Evolutionary conservation across 2,329 filamentous ascomycete genomes (phyloP), one percentile per base, ranked within the genome.

Genomic region (Apiospora kogelbergensis): DNA sequence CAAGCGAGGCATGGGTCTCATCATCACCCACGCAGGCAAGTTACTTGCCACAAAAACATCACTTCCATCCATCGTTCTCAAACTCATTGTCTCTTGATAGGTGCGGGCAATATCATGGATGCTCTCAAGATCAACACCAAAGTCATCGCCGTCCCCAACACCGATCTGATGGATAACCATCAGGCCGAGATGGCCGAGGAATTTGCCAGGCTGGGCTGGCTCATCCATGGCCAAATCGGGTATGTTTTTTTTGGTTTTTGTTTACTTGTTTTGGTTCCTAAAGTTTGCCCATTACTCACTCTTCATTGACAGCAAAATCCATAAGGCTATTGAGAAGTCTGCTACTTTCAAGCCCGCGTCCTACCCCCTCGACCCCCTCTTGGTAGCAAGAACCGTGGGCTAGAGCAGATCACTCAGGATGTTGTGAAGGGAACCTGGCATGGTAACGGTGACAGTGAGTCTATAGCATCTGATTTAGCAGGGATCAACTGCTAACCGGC

Each of bases 141-240:
- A 2, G 83, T 98, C n/a, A 87, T 99, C 65, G 93, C 97, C 0
- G 94, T 99, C 2, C 93, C 95, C 2, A 99, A 99, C 78, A 86
- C 89, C 1, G 84, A 85, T 7, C 86, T 99, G 0, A 86, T 97
- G 74, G 90, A 97, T 76, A 95, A 99, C 75, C 96, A 99, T 78
- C 96, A 99, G 80, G 87, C 89, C 24, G 94, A 98, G 79, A 87
- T 99, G 68, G 95, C 95, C 0, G 84, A 90, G 65, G 90, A 93
- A 73, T 86, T 98, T 68, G 88, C 91, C 41, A 82, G 84, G 30
- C 88, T 93, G 73, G 91, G 91, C 30, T 97, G 97, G 80, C 89
- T 93, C 2, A 85, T 95, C n/a, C 86, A 90, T 74, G 92, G 91
- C 13, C 83, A 85, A 67, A 81, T 93, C 53, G 84, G 86, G 91